Evolutionary conservation across 2,329 filamentous ascomycete species (phyloP), one percentile per base, ranked within the genome.

Genomic region (Sclerotinia spermophila): DNA sequence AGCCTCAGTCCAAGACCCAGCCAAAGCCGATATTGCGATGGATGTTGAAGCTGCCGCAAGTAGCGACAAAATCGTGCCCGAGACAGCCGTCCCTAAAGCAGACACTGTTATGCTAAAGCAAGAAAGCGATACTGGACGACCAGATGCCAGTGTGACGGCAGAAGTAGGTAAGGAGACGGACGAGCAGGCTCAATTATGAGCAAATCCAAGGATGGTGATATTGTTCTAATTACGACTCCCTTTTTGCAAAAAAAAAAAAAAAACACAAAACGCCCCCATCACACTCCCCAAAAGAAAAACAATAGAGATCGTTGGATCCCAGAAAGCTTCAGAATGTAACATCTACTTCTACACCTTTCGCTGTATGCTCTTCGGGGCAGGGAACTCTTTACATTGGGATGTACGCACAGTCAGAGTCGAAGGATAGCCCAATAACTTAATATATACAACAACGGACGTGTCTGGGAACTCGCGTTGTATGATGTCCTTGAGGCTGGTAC

Each of bases 51-150:
- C 71, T 7, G 56, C 58, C 62, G 56, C 65, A 48, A 48, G 69
- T 11, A 68, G 71, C 33, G 56, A 68, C n/a, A 66, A 65, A 60
- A 66, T 68, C 56, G 67, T 73, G 69, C 73, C 76, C 5, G 78
- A 78, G 40, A 79, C 80, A 48, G 76, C 79, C 72, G 73, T 71
- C 17, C 66, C 77, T 6, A 80, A 80, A 66, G 75, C 74, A 33
- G 76, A 77, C 21, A 78, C 80, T 59, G 70, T 73, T 30, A 65
- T 68, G 45, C 76, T 78, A 21, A 79, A 80, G 65, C 76, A 80
- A 73, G 79, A 80, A 75, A 78, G 74, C 11, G 72, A 73, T 5
- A 69, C 74, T 45, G 77, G 79, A 70, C 71, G 71, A 56, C 71
- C 74, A 70, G 73, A 74, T 70, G 73, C 75, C 38, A 77, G 81